A percentile compares a stretch with the other conserved stretches of the same genome.
Evolutionary conservation across 2,329 filamentous ascomycete genomes (phyloP).

Genomic region (Cladosporium sp.): DNA sequence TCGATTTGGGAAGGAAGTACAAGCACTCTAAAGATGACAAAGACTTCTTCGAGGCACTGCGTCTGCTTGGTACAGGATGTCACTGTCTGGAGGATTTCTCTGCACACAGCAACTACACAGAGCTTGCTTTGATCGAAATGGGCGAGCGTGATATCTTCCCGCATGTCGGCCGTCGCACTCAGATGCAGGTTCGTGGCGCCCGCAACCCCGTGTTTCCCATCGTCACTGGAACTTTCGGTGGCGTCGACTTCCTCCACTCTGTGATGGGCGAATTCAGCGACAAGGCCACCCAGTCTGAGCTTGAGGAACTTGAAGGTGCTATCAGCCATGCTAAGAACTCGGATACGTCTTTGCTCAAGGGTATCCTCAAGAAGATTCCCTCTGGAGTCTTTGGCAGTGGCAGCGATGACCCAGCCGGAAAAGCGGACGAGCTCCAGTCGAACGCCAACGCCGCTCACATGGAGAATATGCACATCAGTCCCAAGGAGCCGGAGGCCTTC

Average conservation of each 20-base stretch:
- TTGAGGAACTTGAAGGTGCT: constrained; percentile 84
- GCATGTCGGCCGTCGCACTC: constrained; percentile 77
- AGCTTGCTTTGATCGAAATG: constrained; percentile 84
- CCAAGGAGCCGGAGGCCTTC: constrained; percentile 80
- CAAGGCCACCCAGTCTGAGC: constrained; percentile 61
- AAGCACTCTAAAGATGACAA: constrained; percentile 64
- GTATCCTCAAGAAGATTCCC: constrained; percentile 80
- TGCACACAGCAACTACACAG: constrained; percentile 90
- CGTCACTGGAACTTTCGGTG: constrained; percentile 57
- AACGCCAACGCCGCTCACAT: constrained; percentile 76
- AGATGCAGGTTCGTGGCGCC: constrained; percentile 68
- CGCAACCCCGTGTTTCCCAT: constrained; percentile 61
- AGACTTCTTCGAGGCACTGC: constrained; percentile 85
- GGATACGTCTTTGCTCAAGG: constrained; percentile 73
- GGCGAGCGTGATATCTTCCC: constrained; percentile 82
- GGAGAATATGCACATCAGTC: constrained; percentile 71
- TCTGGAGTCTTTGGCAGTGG: constrained; percentile 75
- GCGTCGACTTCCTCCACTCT: constrained; percentile 53
- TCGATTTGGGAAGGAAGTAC: constrained; percentile 79
- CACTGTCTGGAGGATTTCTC: constrained; percentile 93
- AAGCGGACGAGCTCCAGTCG: constrained; percentile 76
- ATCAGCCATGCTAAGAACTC: constrained; percentile 64
- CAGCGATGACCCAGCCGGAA: constrained; percentile 63
- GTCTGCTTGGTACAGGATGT: constrained; percentile 81
- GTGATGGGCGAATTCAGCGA: constrained; percentile 55